Base-by-base conservation (phyloP, 768 basidiomycete genomes). In the Boletus subcaerulescens region DNA sequence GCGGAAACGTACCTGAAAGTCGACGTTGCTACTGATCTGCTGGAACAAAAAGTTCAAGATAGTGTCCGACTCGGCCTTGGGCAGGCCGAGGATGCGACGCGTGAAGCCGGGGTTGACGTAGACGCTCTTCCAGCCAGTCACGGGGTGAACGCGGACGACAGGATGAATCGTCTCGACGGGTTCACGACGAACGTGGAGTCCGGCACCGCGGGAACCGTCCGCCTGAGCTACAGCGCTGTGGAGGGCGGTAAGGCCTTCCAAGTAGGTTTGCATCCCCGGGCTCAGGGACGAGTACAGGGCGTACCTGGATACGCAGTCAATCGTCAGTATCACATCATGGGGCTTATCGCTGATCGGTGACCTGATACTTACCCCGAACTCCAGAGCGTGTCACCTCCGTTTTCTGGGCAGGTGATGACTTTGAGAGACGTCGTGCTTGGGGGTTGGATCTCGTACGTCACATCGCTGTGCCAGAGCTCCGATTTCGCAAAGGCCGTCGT, bases 91-190 rank as follows among this genome's bases (percentile, higher is more conserved):
- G 63, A 93, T 87, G 51, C 85, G 82, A 40, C 87, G 82, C 3
- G 89, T 91, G 73, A 93, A 93, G 15, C 90, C 86, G 35, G 87
- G 84, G 66, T 93, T 92, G 65, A 93, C 85, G 63, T 85, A 92
- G 57, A 93, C 72, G 55, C 82, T 84, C 78, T 93, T 92, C 83
- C 85, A 88, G 13, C 91, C 89, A 1, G 91, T 94, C 2, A 79
- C 85, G 18, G 92, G 91, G 67, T 93, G 86, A 12, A 92, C 89
- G 45, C 91, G 85, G 50, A 93, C 87, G 45, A 93, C 75, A 17
- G 91, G 91, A 68, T 93, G 91, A 32, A 88, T 62, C 5, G 81
- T 80, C 71, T 90, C 87, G 54, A 90, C 71, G 48, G 80, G 77
- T 53, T 86, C 74, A 39, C 91, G 78, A 29, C 89, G 83, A 24